Evolutionary conservation across 2,329 filamentous ascomycete species (phyloP), one percentile per base, ranked within the genome.

Genomic region (Sporothrix humicola): DNA sequence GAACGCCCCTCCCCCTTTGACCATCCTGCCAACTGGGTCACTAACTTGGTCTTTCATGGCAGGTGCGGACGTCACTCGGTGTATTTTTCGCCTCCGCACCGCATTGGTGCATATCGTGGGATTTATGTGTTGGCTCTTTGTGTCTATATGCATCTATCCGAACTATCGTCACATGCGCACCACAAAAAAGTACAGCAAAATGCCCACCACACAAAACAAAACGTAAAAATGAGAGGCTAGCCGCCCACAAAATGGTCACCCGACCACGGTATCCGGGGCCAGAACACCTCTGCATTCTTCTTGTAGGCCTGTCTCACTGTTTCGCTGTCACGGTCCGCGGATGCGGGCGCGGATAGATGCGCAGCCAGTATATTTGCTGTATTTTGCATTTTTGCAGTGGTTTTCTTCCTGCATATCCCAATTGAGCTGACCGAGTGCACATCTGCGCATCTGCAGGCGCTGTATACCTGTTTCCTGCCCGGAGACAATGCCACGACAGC

Each of bases 71-170:
- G 65, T 69, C 50, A 70, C 68, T 58, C 48, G 10, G 15, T 63
- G 23, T 61, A 56, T 65, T 65, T 65, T 72, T 72, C 46, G 70
- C 70, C 70, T 72, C 58, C 3, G 46, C 13, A 23, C 50, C 42
- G 70, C 46, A 52, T 72, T 72, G 44, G 31, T 72, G 59, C 71
- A 72, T 72, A 72, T 56, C 20, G 48, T 66, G 46, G 59, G 7
- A 31, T n/a, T 50, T 46, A 46, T 37, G 31, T 37, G 31, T 37
- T 1, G 31, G 31, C 31, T 37, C 31, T 37, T 37, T 37, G 31
- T 37, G 5, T 37, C 31, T 37, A 37, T 73, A 73, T 73, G 72
- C 31, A 73, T 50, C 59, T 73, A 73, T n/a, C 59, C 48, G 26
- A 15, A 58, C 37, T 68, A 73, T 71, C 50, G 50, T 73, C 72